Conservation (phyloP, 1,139 yeast species). For the Yamadazyma pseudoaaseri region DNA sequence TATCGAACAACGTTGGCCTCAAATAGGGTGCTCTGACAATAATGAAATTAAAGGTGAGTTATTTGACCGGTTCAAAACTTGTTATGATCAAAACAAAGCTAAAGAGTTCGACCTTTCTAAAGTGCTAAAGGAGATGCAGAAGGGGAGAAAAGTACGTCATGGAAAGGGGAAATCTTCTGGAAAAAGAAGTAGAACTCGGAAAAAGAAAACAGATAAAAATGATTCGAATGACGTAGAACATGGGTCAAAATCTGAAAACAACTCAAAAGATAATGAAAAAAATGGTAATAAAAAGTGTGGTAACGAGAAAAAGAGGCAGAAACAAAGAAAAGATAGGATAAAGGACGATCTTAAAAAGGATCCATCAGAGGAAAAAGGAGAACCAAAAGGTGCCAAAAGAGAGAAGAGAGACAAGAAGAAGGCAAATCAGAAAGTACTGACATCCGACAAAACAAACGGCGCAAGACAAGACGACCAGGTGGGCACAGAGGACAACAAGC, state of each 20-base stretch:
- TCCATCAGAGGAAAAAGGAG: constrained; percentile 4
- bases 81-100: constrained; percentile 1
- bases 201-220: constrained; percentile 1
- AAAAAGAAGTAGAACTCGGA: constrained; percentile 1
- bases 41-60: constrained; percentile 2
- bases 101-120: constrained; percentile 5
- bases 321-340: not conserved
- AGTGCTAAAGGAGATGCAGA: not conserved
- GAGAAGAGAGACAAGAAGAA: constrained; percentile 1
- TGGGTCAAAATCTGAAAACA: too few species aligned
- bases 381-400: not conserved
- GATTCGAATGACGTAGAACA: constrained; percentile 2
- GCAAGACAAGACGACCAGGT: too few species aligned
- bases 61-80: constrained; percentile 4
- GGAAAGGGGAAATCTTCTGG: too few species aligned
- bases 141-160: too few species aligned
- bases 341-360: not conserved
- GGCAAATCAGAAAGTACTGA: too few species aligned
- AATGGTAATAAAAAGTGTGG: constrained; percentile 1
- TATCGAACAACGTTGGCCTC: constrained; percentile 11
- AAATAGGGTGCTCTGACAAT: not conserved
- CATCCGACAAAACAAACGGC: too few species aligned
- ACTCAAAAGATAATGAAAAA: constrained; percentile 1
- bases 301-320: not conserved
- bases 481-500: too few species aligned